Percentiles rank a stretch among this genome's conserved stretches.
Evolutionary conservation across 1,139 yeast genomes (phyloP).

Genomic region (Blastobotrys proliferans): DNA sequence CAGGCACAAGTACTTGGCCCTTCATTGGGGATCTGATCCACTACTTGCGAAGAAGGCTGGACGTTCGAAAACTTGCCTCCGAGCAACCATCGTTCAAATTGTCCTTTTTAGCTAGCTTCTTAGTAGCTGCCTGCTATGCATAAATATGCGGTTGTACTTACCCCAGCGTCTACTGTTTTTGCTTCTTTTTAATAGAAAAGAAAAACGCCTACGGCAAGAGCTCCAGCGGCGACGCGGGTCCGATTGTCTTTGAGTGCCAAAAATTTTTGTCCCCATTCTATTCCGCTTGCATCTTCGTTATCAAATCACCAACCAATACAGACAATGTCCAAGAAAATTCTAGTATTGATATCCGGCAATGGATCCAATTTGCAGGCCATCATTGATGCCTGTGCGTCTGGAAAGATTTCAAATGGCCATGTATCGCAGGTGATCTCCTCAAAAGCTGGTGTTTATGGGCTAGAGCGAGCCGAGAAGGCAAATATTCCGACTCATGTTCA

Average conservation of each 20-base stretch:
- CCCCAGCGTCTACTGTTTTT: too few species aligned
- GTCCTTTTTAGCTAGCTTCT: slow-evolving; percentile 54
- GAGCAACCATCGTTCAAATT: slow-evolving; percentile 64
- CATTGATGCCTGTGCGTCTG: slow-evolving; percentile 60
- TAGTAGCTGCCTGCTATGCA: slow-evolving; percentile 61
- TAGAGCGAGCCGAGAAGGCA: slow-evolving; percentile 68
- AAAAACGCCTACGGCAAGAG: too few species aligned
- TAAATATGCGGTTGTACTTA: too few species aligned
- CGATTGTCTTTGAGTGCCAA: not conserved
- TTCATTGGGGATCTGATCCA: slow-evolving; percentile 43
- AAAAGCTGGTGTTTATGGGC: slow-evolving; percentile 75
- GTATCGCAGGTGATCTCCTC: slow-evolving; percentile 82
- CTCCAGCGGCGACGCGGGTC: not conserved
- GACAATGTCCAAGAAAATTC: slow-evolving; percentile 35
- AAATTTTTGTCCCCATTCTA: not conserved
- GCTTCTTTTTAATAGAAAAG: too few species aligned
- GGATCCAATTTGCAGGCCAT: slow-evolving; percentile 94
- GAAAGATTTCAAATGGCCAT: slow-evolving; percentile 47
- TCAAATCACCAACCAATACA: not conserved
- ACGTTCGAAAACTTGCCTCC: slow-evolving; percentile 50
- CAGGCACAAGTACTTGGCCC: slow-evolving; percentile 41
- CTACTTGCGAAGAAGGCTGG: slow-evolving; percentile 46
- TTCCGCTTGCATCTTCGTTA: not conserved
- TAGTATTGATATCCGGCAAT: slow-evolving; percentile 88
- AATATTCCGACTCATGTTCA: slow-evolving; percentile 68